Evolutionary conservation across 441 rosid species (phyloP).

Genomic region (Metrosideros polymorpha): DNA sequence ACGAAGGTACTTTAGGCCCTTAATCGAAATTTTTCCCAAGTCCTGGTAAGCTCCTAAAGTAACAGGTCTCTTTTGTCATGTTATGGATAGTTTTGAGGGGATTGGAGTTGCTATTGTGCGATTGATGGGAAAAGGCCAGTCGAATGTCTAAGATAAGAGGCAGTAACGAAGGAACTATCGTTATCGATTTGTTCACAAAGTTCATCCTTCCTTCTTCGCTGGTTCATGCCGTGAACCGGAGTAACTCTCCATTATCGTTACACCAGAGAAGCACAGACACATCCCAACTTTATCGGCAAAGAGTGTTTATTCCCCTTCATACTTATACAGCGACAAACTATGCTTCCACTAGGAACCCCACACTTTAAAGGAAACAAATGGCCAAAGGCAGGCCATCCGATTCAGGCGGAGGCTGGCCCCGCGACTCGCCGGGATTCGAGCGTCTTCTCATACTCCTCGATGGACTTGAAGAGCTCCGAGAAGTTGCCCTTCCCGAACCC

Average conservation of each 20-base stretch:
- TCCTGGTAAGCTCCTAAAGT: too few relatives aligned
- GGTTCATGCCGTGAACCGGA: background rate
- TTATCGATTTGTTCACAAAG: background rate
- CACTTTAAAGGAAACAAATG: background rate
- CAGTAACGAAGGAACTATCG: background rate
- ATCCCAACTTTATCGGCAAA: background rate
- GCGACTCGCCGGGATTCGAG: constrained; percentile 45
- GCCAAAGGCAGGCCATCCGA: background rate
- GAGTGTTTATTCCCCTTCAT: background rate
- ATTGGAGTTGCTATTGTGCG: too few relatives aligned
- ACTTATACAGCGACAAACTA: background rate
- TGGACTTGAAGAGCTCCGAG: constrained; percentile 89
- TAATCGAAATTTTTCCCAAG: too few relatives aligned
- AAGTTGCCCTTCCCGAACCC: constrained; percentile 97
- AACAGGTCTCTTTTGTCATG: too few relatives aligned
- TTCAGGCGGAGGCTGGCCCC: constrained; percentile 17
- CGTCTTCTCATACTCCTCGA: constrained; percentile 91
- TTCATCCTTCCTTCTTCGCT: background rate
- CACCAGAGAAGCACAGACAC: background rate
- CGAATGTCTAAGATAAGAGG: background rate
- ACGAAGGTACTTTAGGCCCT: too few relatives aligned
- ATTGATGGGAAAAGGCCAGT: too few relatives aligned
- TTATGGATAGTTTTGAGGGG: too few relatives aligned
- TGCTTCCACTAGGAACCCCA: background rate
- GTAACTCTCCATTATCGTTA: background rate